Evolutionary conservation across 805 yeast species (phyloP).

Genomic region (Zygosaccharomyces bailii): DNA sequence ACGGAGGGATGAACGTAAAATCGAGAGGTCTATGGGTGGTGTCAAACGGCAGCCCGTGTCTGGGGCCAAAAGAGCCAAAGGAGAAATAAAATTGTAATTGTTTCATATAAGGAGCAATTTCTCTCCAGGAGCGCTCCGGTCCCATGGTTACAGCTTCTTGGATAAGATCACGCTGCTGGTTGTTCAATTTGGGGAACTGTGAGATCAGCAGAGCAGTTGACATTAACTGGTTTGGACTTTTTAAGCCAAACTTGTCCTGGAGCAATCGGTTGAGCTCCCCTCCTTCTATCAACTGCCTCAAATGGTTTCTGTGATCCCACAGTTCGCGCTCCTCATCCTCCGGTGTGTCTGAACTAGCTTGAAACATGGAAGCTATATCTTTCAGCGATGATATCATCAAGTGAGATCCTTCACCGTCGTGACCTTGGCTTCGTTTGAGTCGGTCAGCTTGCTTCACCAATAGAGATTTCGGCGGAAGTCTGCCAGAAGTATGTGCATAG

Average conservation of each 20-base stretch:
- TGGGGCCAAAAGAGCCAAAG: constrained; percentile 69
- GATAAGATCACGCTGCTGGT: constrained; percentile 17
- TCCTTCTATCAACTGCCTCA: constrained; percentile 13
- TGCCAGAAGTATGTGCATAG: constrained; percentile 1
- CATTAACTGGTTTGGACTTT: constrained; percentile 3
- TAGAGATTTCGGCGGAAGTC: constrained; percentile 23
- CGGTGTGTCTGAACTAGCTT: constrained; percentile 23
- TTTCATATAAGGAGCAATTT: constrained; percentile 47
- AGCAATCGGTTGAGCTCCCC: constrained; percentile 20
- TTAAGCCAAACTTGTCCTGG: constrained; percentile 14
- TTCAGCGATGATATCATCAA: constrained; percentile 21
- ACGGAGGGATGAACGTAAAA: constrained; percentile 47
- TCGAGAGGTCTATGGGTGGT: constrained; percentile 46
- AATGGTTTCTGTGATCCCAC: constrained; percentile 7
- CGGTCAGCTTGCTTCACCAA: constrained; percentile 24
- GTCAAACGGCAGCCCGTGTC: constrained; percentile 52
- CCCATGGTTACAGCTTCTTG: constrained; percentile 28
- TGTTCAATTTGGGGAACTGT: constrained; percentile 15
- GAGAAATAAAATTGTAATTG: constrained; percentile 57
- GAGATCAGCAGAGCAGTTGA: constrained; percentile 7
- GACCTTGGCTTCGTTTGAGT: constrained; percentile 9
- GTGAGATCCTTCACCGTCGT: constrained; percentile 7
- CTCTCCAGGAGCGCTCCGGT: constrained; percentile 52
- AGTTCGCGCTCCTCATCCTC: constrained; percentile 26
- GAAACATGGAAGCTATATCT: constrained; percentile 28